Conservation (phyloP, 2,329 filamentous ascomycete species). For the Simplicillium sp. region DNA sequence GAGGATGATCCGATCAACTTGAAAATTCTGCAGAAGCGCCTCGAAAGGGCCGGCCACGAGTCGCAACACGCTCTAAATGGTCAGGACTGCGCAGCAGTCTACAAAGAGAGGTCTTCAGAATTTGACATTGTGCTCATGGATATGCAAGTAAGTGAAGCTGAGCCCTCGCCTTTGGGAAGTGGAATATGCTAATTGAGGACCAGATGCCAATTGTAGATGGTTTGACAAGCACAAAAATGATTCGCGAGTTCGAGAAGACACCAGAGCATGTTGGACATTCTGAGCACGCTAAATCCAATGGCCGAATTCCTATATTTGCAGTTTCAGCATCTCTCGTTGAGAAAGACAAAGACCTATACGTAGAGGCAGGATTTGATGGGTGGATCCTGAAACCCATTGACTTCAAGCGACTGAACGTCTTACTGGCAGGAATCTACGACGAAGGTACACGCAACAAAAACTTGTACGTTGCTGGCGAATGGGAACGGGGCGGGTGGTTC, state of each 20-base stretch:
- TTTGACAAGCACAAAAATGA: slow-evolving; percentile 72
- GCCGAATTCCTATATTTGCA: slow-evolving; percentile 71
- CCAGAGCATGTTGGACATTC: slow-evolving; percentile 42
- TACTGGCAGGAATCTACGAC: slow-evolving; percentile 62
- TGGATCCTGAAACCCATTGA: slow-evolving; percentile 88
- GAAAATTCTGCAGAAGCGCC: slow-evolving; percentile 67
- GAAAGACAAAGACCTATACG: slow-evolving; percentile 56
- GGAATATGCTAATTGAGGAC: neutral
- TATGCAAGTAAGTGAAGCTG: slow-evolving; percentile 61
- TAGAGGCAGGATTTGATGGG: slow-evolving; percentile 74
- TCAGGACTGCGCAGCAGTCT: slow-evolving; percentile 69
- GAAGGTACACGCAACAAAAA: slow-evolving; percentile 47
- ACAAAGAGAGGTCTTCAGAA: slow-evolving; percentile 48
- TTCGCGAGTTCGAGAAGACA: slow-evolving; percentile 60
- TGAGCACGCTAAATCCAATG: slow-evolving; percentile 45
- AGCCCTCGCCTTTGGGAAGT: neutral
- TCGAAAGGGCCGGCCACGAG: slow-evolving; percentile 66
- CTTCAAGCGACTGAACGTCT: slow-evolving; percentile 60
- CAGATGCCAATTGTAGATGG: slow-evolving; percentile 93
- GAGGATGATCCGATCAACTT: slow-evolving; percentile 87
- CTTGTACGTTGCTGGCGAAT: slow-evolving; percentile 61
- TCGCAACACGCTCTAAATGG: slow-evolving; percentile 71
- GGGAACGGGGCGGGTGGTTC: slow-evolving; percentile 88
- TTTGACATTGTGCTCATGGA: slow-evolving; percentile 88
- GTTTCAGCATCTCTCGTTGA: slow-evolving; percentile 78